Percentiles rank a stretch among this genome's conserved stretches.
These are phyloP conservation scores for Aphanomyces invadans DNA, from an alignment of 352 stramenopile species.

Conservation along the genomic window DNA sequence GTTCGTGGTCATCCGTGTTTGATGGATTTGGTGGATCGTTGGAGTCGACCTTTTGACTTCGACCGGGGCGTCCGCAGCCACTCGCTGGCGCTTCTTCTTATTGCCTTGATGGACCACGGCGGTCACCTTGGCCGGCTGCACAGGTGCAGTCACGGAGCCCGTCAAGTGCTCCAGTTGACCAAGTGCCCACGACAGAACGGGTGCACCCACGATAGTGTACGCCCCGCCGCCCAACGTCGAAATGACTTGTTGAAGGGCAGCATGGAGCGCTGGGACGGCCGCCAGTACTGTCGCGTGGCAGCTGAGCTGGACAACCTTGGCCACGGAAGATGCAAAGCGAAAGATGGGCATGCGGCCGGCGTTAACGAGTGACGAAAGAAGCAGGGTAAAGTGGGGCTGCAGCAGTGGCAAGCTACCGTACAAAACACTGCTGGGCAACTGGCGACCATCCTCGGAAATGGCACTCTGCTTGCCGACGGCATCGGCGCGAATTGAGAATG, in stretches of 20 bases:
- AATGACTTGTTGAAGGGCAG: neutral
- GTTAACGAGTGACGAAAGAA: slow-evolving; percentile 37
- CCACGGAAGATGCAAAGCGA: slow-evolving; percentile 58
- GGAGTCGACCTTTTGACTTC: slow-evolving; percentile 25
- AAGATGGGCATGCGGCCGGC: slow-evolving; percentile 52
- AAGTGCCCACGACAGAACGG: slow-evolving; percentile 9
- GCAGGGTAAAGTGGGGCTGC: slow-evolving; percentile 38
- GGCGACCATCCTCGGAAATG: slow-evolving; percentile 69
- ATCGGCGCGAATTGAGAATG: slow-evolving; percentile 51
- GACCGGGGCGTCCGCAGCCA: slow-evolving; percentile 44
- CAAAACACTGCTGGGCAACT: slow-evolving; percentile 59
- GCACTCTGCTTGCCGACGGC: slow-evolving; percentile 76
- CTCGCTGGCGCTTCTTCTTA: slow-evolving; percentile 81
- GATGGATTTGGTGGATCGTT: slow-evolving; percentile 55
- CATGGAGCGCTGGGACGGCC: neutral
- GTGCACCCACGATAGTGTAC: neutral
- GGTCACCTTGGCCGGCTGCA: neutral
- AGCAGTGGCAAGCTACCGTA: slow-evolving; percentile 57
- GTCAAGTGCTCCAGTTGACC: neutral
- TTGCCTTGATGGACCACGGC: slow-evolving; percentile 29
- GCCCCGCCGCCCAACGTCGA: slow-evolving; percentile 3
- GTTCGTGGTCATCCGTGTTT: slow-evolving; percentile 33
- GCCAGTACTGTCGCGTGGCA: slow-evolving; percentile 31
- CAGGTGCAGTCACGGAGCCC: neutral
- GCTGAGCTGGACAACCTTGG: slow-evolving; percentile 49